A percentile compares a stretch with the other conserved stretches of the same genome.
Conservation (phyloP, 140 eudicot species). For the Oenanthe javanica region DNA sequence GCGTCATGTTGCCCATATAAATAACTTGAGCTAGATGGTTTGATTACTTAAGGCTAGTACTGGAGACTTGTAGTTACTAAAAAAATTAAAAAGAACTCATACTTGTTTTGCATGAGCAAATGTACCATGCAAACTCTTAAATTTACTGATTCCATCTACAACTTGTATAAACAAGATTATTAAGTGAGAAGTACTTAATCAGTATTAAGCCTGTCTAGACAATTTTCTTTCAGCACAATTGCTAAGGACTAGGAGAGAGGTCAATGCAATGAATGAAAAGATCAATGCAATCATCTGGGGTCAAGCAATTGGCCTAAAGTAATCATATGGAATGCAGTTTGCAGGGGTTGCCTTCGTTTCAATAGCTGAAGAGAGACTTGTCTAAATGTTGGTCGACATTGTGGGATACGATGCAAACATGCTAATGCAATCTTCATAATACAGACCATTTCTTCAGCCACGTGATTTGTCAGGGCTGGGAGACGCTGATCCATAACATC, state of each 20-base stretch:
- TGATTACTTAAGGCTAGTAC: background rate
- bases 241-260: background rate
- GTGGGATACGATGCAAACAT: conserved; percentile 21
- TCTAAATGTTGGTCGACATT: conserved; percentile 21
- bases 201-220: background rate
- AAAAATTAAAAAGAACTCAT: too few relatives aligned
- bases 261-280: background rate
- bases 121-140: background rate
- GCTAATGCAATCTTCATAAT: conserved; percentile 18
- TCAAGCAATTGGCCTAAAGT: conserved; percentile 5
- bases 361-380: conserved; percentile 17
- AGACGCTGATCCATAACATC: conserved; percentile 22
- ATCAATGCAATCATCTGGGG: background rate
- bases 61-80: background rate
- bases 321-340: conserved; percentile 7
- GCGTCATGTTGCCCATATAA: too few relatives aligned
- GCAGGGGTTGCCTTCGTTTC: background rate
- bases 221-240: background rate
- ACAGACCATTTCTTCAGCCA: conserved; percentile 8
- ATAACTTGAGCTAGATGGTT: background rate
- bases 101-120: background rate
- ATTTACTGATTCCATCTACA: background rate
- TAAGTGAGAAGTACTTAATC: background rate
- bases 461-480: background rate
- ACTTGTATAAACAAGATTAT: background rate